These are phyloP conservation scores for Trichopus zeylanicus DNA, from an alignment of 116 monocot genomes.

Conservation along the genomic window DNA sequence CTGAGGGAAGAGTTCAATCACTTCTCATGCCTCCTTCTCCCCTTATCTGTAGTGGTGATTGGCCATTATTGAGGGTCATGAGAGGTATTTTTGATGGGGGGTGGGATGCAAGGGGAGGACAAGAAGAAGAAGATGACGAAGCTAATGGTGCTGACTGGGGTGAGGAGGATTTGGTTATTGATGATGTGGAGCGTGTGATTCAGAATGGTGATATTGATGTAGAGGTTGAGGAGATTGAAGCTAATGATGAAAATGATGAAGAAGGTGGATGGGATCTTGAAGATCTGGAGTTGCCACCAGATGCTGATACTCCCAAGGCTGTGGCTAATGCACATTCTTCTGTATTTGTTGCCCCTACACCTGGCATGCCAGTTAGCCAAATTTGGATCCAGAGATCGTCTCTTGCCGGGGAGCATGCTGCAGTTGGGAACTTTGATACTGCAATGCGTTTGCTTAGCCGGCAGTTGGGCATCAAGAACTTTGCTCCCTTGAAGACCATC, in stretches of 20 bases:
- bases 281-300: conserved; percentile 48
- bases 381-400: conserved; percentile 89
- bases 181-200: conserved; percentile 12
- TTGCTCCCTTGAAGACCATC: conserved; percentile 57
- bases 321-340: conserved; percentile 5
- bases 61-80: conserved; percentile 91
- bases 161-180: conserved; percentile 35
- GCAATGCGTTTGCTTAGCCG: conserved; percentile 72
- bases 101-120: conserved; percentile 20
- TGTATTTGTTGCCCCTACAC: conserved; percentile 34
- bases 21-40: conserved; percentile 74
- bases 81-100: conserved; percentile 69
- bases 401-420: conserved; percentile 80
- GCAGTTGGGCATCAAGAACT: conserved; percentile 81
- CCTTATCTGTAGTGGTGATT: conserved; percentile 53
- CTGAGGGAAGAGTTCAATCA: conserved; percentile 32
- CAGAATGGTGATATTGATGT: conserved; percentile 20
- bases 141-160: conserved; percentile 28
- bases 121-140: conserved; percentile 27
- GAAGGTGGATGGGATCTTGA: conserved; percentile 48
- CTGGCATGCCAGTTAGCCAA: conserved; percentile 80
- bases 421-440: conserved; percentile 79
- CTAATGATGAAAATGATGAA: conserved; percentile 21
- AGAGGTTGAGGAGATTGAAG: conserved; percentile 15
- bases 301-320: conserved; percentile 43